Evolutionary conservation across 148 eudicot species (phyloP).

Genomic region (Silene conica): DNA sequence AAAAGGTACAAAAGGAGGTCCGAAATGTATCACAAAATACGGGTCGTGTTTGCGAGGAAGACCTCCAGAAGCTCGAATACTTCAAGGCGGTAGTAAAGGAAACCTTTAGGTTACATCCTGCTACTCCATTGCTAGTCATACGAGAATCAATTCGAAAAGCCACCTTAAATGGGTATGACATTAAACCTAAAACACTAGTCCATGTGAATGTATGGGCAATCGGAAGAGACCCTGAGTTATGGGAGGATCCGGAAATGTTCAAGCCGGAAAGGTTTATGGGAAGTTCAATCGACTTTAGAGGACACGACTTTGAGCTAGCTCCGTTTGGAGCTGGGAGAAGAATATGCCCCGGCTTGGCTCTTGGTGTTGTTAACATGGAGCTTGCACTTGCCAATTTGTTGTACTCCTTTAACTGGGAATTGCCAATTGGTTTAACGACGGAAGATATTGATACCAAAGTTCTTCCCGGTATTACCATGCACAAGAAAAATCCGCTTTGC

Average conservation of each 20-base stretch:
- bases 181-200: background rate
- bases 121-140: slow-evolving; percentile 4
- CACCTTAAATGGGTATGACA: slow-evolving; percentile 2
- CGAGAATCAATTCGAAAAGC: slow-evolving; percentile 7
- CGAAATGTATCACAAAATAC: background rate
- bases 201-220: slow-evolving; percentile 15
- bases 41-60: background rate
- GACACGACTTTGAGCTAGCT: slow-evolving; percentile 10
- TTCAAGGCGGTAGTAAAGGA: slow-evolving; percentile 13
- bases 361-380: slow-evolving; percentile 6
- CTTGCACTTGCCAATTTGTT: slow-evolving; percentile 16
- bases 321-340: slow-evolving; percentile 4
- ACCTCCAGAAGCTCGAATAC: slow-evolving; percentile 2
- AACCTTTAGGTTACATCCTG: slow-evolving; percentile 9
- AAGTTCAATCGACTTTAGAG: background rate
- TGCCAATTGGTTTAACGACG: background rate
- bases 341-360: slow-evolving; percentile 7
- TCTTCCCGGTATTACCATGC: slow-evolving; percentile 8
- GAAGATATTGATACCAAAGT: slow-evolving; percentile 3
- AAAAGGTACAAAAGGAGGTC: slow-evolving; percentile 5
- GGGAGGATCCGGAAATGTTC: slow-evolving; percentile 7
- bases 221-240: background rate
- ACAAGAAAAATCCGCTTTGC: slow-evolving; percentile 1
- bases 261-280: slow-evolving; percentile 11
- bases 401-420: slow-evolving; percentile 5